Evolutionary conservation across 2,329 filamentous ascomycete species (phyloP), one percentile per base, ranked within the genome.

Genomic region (Aspergillus costaricaensis): DNA sequence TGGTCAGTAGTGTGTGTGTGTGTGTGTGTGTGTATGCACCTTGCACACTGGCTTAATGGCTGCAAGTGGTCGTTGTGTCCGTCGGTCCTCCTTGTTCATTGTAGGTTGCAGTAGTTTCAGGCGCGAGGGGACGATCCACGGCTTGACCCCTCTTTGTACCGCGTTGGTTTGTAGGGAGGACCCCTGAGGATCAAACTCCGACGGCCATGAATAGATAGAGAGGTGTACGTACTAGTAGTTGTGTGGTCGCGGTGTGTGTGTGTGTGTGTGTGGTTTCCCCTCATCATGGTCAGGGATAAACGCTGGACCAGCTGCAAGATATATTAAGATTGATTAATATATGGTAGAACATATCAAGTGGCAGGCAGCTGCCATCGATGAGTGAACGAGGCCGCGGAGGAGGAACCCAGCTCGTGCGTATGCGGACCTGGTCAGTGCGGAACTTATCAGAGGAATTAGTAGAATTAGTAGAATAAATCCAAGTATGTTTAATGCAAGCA

Each of bases 371-470:
- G 38, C 39, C 27, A 47, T 27, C 23, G 19, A 43, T 43, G 39
- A 23, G 23, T 23, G 23, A 17, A 30, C 10, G 39, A 43, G 14
- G 17, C 10, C 21, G 25, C 9, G 21, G n/a, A 15, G 32, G 32
- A 41, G 19, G 36, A 55, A 43, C 19, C 25, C 36, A 43, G 36
- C 52, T 55, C 36, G 36, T 27, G 39, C 17, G 36, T 53, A n/a
- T 21, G 39, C 12, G 19, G 25, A 5, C 23, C 57, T 67, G 64
- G 65, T 59, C 65, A 62, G 62, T 66, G 65, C 64, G 53, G 58
- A 48, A 27, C 32, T 59, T 54, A 23, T 44, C 41, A 44, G n/a
- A 21, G 41, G 17, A 14, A 44, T 19, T 44, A 44, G 12, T 44
- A 41, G 15, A 41, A 43, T 43, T 44, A 44, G 12, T 44, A 41